Conservation (phyloP, 2,329 filamentous ascomycete genomes). For the Fusarium mundagurra region DNA sequence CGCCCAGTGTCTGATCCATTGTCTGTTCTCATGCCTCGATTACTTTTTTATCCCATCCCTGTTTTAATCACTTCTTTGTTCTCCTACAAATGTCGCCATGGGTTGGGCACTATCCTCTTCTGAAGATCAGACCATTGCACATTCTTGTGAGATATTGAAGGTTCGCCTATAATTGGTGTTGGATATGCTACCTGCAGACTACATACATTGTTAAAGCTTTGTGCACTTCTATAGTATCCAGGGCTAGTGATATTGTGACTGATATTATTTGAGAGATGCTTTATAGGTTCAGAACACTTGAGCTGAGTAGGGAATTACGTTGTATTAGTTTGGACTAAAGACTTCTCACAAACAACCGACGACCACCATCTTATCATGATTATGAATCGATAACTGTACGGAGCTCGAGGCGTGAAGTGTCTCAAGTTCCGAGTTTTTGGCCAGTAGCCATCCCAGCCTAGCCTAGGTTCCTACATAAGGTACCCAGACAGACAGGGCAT, state of each 20-base stretch:
- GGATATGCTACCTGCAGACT: not conserved
- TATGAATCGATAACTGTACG: slow-evolving; percentile 23
- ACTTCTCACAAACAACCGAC: not conserved
- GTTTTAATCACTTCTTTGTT: not conserved
- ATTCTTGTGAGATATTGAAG: not conserved
- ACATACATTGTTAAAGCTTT: not conserved
- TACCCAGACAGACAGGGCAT: slow-evolving; percentile 17
- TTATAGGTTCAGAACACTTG: not conserved
- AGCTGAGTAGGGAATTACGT: not conserved
- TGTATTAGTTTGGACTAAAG: slow-evolving; percentile 7
- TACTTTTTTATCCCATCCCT: not conserved
- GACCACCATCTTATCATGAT: slow-evolving; percentile 17
- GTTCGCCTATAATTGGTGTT: not conserved
- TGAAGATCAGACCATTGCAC: not conserved
- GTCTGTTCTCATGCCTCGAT: slow-evolving; percentile 25
- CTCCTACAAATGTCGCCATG: not conserved
- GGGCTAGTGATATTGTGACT: not conserved
- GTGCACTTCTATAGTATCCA: not conserved
- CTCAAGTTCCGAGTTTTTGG: slow-evolving; percentile 19
- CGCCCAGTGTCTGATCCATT: slow-evolving; percentile 28
- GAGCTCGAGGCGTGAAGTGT: slow-evolving; percentile 31
- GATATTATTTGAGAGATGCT: not conserved
- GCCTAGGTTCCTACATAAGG: not conserved
- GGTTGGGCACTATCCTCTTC: too few species aligned
- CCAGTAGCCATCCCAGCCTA: not conserved